A percentile compares a stretch with the other conserved stretches of the same genome.
Conservation (phyloP, 2,329 filamentous ascomycete genomes). For the Talaromyces sp. region DNA sequence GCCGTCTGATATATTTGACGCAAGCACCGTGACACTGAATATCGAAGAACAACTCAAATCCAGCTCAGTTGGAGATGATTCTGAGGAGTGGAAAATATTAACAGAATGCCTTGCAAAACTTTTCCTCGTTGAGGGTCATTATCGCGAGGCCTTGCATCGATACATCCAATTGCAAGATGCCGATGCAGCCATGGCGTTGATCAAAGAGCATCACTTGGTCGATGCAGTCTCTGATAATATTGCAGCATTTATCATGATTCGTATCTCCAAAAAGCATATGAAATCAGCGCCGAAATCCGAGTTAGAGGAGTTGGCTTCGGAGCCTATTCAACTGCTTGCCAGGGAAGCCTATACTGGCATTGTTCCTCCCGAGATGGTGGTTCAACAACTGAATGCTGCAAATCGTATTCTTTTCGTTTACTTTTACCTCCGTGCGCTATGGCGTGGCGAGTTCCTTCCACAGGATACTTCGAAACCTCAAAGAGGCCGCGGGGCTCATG, state of each 20-base stretch:
- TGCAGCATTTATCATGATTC: conserved; percentile 80
- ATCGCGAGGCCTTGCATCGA: conserved; percentile 81
- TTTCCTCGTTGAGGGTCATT: conserved; percentile 77
- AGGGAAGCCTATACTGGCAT: conserved; percentile 90
- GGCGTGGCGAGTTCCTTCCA: conserved; percentile 70
- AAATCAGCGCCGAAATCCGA: conserved; percentile 68
- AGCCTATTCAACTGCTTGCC: conserved; percentile 83
- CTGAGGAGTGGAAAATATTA: conserved; percentile 87
- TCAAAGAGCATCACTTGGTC: conserved; percentile 85
- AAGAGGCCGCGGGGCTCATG: conserved; percentile 39
- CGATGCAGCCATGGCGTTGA: conserved; percentile 82
- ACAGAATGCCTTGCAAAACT: conserved; percentile 82
- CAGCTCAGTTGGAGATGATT: conserved; percentile 73
- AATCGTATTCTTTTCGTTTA: conserved; percentile 76
- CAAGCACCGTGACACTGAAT: conserved; percentile 72
- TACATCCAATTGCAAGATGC: conserved; percentile 92
- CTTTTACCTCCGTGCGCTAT: conserved; percentile 87
- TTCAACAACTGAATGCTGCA: conserved; percentile 72
- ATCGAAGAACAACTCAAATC: conserved; percentile 82
- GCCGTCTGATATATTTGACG: conserved; percentile 82
- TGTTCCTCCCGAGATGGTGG: conserved; percentile 74
- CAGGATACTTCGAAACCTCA: conserved; percentile 37
- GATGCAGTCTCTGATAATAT: conserved; percentile 90
- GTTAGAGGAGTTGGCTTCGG: conserved; percentile 75
- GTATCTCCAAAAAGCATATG: conserved; percentile 73